phyloP scores from a whole-genome alignment of 108 stramenopile species.

The Nitzschia sp. region DNA sequence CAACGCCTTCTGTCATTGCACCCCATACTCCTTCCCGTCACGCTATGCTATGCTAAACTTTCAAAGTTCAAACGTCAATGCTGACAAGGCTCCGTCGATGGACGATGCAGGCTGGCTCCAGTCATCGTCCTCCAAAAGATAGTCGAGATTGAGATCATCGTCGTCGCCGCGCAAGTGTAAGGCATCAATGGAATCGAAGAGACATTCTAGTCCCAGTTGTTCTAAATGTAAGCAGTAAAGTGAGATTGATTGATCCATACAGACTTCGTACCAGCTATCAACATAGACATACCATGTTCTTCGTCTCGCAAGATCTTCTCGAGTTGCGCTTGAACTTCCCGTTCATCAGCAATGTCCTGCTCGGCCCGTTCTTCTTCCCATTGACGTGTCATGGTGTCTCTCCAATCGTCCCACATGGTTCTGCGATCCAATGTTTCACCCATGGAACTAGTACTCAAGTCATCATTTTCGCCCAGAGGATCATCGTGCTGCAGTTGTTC shows the following conservation, averaged over 20 bases:
- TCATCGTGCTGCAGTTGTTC: slow-evolving; percentile 34
- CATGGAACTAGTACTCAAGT: slow-evolving; percentile 10
- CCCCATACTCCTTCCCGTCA: too few relatives aligned
- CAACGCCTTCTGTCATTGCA: too few relatives aligned
- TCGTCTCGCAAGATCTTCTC: slow-evolving; percentile 15
- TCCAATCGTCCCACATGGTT: slow-evolving; percentile 26
- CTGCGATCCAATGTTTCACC: not conserved
- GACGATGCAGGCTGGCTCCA: slow-evolving; percentile 35
- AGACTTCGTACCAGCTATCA: too few relatives aligned
- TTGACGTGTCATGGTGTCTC: slow-evolving; percentile 11
- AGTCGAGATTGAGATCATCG: not conserved
- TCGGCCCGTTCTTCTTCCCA: slow-evolving; percentile 11
- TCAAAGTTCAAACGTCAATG: slow-evolving; percentile 1
- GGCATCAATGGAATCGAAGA: slow-evolving; percentile 21
- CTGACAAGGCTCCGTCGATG: slow-evolving; percentile 8
- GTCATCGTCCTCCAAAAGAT: not conserved
- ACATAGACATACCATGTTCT: slow-evolving; percentile 6
- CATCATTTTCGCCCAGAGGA: slow-evolving; percentile 23
- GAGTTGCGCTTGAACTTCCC: slow-evolving; percentile 12
- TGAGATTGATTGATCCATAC: too few relatives aligned
- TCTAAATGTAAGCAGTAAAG: not conserved
- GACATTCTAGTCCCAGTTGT: slow-evolving; percentile 15
- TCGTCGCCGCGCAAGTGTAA: not conserved
- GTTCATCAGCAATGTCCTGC: slow-evolving; percentile 3
- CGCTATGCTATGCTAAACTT: too few relatives aligned